Evolutionary conservation across 352 stramenopile genomes (phyloP).

Genomic region (Aphanomyces astaci): DNA sequence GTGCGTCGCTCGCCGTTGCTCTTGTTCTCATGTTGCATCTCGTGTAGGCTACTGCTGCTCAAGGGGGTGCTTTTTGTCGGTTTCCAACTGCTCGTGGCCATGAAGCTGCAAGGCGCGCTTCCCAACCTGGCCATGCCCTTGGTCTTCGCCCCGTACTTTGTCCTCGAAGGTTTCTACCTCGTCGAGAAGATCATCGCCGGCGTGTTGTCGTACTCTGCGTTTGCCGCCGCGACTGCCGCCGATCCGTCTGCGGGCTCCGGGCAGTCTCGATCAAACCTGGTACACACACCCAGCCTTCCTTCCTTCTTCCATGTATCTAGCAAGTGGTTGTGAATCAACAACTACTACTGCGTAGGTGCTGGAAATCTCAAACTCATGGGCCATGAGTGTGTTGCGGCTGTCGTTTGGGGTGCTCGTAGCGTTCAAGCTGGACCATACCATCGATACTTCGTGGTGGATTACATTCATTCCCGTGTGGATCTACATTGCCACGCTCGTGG

Average conservation of each 20-base stretch:
- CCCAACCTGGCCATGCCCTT: constrained; percentile 30
- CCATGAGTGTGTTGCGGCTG: constrained; percentile 33
- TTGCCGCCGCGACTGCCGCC: constrained; percentile 3
- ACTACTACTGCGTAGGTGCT: constrained; percentile 17
- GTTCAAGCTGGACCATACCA: constrained; percentile 54
- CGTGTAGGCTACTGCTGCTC: constrained; percentile 36
- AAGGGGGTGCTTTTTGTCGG: constrained; percentile 68
- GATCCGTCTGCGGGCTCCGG: background rate
- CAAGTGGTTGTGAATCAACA: no score
- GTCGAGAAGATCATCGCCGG: constrained; percentile 50
- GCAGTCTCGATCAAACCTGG: background rate
- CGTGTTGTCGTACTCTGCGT: constrained; percentile 43
- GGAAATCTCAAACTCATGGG: constrained; percentile 21
- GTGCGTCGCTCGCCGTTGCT: background rate
- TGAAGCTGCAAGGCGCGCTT: constrained; percentile 72
- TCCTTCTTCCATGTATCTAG: no score
- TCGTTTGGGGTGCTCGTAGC: constrained; percentile 50
- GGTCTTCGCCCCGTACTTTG: constrained; percentile 71
- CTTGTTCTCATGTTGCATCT: background rate
- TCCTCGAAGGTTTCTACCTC: constrained; percentile 65
- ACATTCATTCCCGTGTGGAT: constrained; percentile 76
- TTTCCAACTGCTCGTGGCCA: constrained; percentile 72
- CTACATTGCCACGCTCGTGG: constrained; percentile 33
- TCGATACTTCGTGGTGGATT: constrained; percentile 68
- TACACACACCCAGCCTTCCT: background rate